phyloP scores from a whole-genome alignment of 495 filamentous ascomycete genomes.

The Xylaria venustula region DNA sequence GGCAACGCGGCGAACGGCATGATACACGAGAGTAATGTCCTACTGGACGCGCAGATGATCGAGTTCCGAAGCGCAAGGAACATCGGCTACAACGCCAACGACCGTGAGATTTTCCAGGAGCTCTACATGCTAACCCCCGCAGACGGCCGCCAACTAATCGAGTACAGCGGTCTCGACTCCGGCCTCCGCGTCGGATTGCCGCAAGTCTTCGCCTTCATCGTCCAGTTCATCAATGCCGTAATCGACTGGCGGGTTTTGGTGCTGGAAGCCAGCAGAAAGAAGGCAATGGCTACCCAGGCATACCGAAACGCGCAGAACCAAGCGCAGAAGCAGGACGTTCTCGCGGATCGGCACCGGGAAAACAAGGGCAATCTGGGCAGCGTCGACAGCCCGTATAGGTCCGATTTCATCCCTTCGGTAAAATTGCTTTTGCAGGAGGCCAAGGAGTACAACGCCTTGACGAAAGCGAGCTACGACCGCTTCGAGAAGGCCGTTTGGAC shows the following conservation, averaged over 20 bases:
- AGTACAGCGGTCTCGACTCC: not conserved
- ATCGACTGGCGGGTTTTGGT: constrained; percentile 4
- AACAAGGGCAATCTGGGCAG: no score
- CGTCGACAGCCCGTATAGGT: no score
- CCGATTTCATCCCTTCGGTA: no score
- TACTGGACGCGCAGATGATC: not conserved
- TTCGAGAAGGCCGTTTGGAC: not conserved
- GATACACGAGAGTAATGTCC: not conserved
- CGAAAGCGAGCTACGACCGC: not conserved
- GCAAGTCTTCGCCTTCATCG: not conserved
- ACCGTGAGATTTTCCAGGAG: not conserved
- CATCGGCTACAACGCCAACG: not conserved
- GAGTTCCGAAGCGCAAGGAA: not conserved
- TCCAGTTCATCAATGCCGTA: not conserved
- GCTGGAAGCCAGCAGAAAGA: not conserved
- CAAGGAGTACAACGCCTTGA: not conserved
- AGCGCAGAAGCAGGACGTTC: not conserved
- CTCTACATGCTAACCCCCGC: not conserved
- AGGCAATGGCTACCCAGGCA: not conserved
- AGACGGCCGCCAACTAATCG: not conserved
- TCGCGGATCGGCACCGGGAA: no score
- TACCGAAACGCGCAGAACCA: not conserved
- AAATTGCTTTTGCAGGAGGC: not conserved
- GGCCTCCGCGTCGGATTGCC: constrained; percentile 2
- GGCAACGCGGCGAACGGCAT: not conserved